phyloP scores from a whole-genome alignment of 345 rosid genomes.

The Citrus mangshanensis region DNA sequence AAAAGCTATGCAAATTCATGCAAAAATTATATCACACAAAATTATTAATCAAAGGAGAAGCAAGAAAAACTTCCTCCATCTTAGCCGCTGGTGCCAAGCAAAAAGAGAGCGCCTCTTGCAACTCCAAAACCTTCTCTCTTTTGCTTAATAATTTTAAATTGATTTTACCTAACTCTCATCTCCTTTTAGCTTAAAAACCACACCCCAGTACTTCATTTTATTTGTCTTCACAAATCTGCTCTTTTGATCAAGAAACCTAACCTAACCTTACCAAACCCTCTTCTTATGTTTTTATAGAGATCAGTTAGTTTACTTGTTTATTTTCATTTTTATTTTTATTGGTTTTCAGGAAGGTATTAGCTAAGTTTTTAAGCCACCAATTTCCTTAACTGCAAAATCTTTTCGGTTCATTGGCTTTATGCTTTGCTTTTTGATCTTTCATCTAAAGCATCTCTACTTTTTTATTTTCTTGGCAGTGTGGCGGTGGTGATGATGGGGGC shows the following conservation, averaged over 20 bases:
- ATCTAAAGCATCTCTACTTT: slow-evolving; percentile 21
- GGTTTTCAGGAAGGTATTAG: slow-evolving; percentile 30
- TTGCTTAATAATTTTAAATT: background rate
- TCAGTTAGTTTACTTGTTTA: slow-evolving; percentile 51
- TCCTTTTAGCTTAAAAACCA: slow-evolving; percentile 5
- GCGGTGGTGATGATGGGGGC: slow-evolving; percentile 54
- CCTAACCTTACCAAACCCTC: slow-evolving; percentile 36
- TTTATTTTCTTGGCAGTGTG: slow-evolving; percentile 29
- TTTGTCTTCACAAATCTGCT: slow-evolving; percentile 7
- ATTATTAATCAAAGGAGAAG: slow-evolving; percentile 21
- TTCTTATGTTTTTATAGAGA: slow-evolving; percentile 35
- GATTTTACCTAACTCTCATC: slow-evolving; percentile 31
- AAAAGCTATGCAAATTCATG: background rate
- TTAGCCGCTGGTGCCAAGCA: slow-evolving; percentile 28
- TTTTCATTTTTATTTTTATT: background rate
- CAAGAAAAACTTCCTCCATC: slow-evolving; percentile 35
- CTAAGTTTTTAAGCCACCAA: slow-evolving; percentile 39
- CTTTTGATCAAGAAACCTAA: slow-evolving; percentile 44
- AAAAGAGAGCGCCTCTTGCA: slow-evolving; percentile 32
- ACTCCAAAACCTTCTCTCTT: background rate
- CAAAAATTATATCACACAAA: background rate
- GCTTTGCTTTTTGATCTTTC: slow-evolving; percentile 20
- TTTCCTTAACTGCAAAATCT: slow-evolving; percentile 38
- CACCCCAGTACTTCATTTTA: background rate
- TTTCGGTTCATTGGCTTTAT: slow-evolving; percentile 20